phyloP scores from a whole-genome alignment of 768 basidiomycete species.

The Suillus sp. region DNA sequence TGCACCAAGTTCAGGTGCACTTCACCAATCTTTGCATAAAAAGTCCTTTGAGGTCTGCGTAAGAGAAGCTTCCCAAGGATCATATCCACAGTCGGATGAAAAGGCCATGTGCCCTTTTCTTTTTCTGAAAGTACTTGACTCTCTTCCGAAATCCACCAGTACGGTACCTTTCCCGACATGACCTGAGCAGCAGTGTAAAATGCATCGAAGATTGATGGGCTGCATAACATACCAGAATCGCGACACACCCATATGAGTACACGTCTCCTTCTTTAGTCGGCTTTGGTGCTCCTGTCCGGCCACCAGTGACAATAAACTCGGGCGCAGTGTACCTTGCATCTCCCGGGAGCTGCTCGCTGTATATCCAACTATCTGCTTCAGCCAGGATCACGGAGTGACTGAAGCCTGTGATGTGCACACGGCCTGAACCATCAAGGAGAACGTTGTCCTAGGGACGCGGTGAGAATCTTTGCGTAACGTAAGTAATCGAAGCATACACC shows the following conservation, averaged over 20 bases:
- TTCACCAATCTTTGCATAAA: not conserved
- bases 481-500: not conserved
- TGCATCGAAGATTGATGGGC: not conserved
- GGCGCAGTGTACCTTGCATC: conserved; percentile 1
- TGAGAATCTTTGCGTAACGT: not conserved
- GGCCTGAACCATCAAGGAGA: not conserved
- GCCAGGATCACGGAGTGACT: not conserved
- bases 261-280: not conserved
- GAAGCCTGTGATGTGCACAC: not conserved
- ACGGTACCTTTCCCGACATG: not conserved
- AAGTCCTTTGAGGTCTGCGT: not conserved
- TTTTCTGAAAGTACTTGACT: not conserved
- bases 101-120: not conserved
- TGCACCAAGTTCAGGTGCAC: not conserved
- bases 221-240: not conserved
- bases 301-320: not conserved
- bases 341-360: not conserved
- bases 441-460: not conserved
- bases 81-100: not conserved
- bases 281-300: not conserved
- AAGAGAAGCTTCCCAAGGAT: not conserved
- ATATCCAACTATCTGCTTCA: not conserved
- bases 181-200: not conserved
- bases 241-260: conserved; percentile 4
- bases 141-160: not conserved